phyloP scores from a whole-genome alignment of 2,329 filamentous ascomycete genomes.

The Apiospora aurea region DNA sequence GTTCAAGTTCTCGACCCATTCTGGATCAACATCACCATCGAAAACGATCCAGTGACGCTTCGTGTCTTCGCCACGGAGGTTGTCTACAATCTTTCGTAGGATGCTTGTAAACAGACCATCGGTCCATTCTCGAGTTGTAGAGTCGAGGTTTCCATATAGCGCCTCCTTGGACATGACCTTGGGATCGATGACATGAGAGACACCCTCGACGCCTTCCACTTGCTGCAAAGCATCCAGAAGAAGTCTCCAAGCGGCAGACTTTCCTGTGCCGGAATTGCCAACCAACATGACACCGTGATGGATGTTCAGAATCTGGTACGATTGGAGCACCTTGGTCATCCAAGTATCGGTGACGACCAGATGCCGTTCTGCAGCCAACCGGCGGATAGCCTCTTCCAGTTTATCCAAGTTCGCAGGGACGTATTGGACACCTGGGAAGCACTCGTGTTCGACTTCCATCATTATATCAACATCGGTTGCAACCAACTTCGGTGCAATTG shows the following conservation, averaged over 20 bases:
- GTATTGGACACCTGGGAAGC: conserved; percentile 94
- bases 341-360: conserved; percentile 91
- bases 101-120: conserved; percentile 98
- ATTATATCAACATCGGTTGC: conserved; percentile 90
- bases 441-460: conserved; percentile 79
- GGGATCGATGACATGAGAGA: conserved; percentile 97
- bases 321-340: conserved; percentile 96
- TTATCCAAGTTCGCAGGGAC: conserved; percentile 85
- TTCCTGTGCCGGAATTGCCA: conserved; percentile 95
- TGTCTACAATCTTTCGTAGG: conserved; percentile 97
- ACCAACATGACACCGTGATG: conserved; percentile 99
- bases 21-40: conserved; percentile 97
- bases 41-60: conserved; percentile 99
- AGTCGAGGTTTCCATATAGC: conserved; percentile 93
- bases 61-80: conserved; percentile 92
- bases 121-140: conserved; percentile 97
- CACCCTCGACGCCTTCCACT: conserved; percentile 90
- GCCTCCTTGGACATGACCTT: conserved; percentile 99
- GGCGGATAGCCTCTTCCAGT: conserved; percentile 81
- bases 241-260: conserved; percentile 93
- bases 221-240: conserved; percentile 89
- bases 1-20: conserved; percentile 99
- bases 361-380: conserved; percentile 83
- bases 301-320: conserved; percentile 97
- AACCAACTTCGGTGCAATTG: conserved; percentile 96